phyloP scores from a whole-genome alignment of 2,329 filamentous ascomycete species.

The Alternaria burnsii region DNA sequence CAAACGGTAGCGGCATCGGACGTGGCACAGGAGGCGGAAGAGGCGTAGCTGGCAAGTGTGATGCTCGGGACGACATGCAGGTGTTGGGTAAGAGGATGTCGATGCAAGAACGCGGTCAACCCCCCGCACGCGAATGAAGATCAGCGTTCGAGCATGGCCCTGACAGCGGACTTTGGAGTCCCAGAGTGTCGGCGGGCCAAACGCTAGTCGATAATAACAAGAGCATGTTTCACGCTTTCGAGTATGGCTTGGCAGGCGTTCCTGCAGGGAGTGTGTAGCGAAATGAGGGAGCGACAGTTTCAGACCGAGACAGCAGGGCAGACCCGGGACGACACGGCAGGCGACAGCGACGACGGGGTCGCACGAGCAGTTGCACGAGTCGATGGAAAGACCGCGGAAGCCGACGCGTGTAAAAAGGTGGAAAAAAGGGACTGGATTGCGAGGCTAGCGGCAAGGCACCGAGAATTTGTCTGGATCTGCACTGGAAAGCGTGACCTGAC shows the following conservation, averaged over 20 bases:
- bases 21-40: slow-evolving; percentile 7
- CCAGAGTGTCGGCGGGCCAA: slow-evolving; percentile 27
- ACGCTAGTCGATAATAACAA: slow-evolving; percentile 30
- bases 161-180: slow-evolving; percentile 9
- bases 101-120: background rate
- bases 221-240: slow-evolving; percentile 35
- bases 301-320: slow-evolving; percentile 33
- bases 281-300: slow-evolving; percentile 43
- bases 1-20: slow-evolving; percentile 6
- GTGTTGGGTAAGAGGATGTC: background rate
- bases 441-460: background rate
- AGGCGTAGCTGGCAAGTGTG: slow-evolving; percentile 7
- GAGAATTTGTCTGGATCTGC: slow-evolving; percentile 8
- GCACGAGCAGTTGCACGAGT: slow-evolving; percentile 12
- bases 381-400: slow-evolving; percentile 5
- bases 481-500: slow-evolving; percentile 7
- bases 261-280: slow-evolving; percentile 36
- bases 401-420: slow-evolving; percentile 7
- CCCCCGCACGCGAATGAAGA: slow-evolving; percentile 2
- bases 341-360: slow-evolving; percentile 14
- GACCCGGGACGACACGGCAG: slow-evolving; percentile 35
- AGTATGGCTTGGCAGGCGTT: slow-evolving; percentile 29
- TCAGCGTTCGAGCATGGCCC: slow-evolving; percentile 13
- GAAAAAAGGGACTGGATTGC: slow-evolving; percentile 12
- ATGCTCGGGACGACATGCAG: background rate